phyloP scores from a whole-genome alignment of 2,329 filamentous ascomycete species.

The Davidsoniella neocaledoniae region DNA sequence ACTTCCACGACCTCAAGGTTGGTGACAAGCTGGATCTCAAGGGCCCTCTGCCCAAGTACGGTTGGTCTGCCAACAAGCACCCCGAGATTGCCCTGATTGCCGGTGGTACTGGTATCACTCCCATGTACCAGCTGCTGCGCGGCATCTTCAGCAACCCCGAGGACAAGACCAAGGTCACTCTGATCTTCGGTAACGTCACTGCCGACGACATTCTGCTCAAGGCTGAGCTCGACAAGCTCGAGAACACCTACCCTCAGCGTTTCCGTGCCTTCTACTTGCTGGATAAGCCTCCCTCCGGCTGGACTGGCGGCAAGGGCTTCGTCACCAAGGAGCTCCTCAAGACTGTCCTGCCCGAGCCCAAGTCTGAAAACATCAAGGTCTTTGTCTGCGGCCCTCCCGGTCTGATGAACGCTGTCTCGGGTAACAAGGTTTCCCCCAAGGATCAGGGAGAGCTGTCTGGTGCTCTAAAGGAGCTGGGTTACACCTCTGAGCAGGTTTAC shows the following conservation, averaged over 20 bases:
- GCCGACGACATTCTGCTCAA: conserved; percentile 88
- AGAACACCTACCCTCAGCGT: conserved; percentile 88
- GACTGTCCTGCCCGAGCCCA: conserved; percentile 85
- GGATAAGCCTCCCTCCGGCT: conserved; percentile 65
- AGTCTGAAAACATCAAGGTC: conserved; percentile 82
- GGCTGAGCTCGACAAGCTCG: conserved; percentile 66
- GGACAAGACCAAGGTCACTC: conserved; percentile 94
- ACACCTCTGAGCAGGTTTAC: conserved; percentile 62
- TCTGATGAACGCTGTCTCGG: conserved; percentile 85
- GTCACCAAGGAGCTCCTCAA: conserved; percentile 87
- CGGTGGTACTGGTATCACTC: conserved; percentile 93
- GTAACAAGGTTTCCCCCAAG: conserved; percentile 74
- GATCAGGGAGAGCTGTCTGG: conserved; percentile 86
- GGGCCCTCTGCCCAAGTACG: conserved; percentile 87
- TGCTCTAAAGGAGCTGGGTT: conserved; percentile 65
- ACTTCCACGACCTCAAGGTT: conserved; percentile 68
- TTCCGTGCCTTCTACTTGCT: conserved; percentile 93
- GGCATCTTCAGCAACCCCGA: conserved; percentile 91
- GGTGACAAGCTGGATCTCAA: conserved; percentile 82
- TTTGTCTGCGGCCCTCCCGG: conserved; percentile 91
- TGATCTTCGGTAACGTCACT: conserved; percentile 78
- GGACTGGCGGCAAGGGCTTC: conserved; percentile 61
- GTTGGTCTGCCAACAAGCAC: conserved; percentile 84
- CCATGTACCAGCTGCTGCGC: conserved; percentile 89
- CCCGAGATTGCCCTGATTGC: conserved; percentile 72